Evolutionary conservation across 768 basidiomycete genomes (phyloP), one percentile per base, ranked within the genome.

Genomic region (Obba rivulosa): DNA sequence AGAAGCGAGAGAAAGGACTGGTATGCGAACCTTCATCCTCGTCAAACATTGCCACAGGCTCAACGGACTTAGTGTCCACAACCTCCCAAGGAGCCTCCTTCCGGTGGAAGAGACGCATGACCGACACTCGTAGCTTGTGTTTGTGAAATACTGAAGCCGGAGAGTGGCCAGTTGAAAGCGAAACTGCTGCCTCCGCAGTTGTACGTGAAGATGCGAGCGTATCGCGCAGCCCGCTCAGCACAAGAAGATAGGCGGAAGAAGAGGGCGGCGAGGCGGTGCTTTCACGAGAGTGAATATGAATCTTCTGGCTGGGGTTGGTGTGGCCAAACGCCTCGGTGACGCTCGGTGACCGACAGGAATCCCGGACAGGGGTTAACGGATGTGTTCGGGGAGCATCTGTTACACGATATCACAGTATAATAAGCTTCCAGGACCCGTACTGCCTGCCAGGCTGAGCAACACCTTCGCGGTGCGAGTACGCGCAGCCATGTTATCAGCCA

Each of bases 81-180:
- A 89, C 86, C 67, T 90, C 87, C 87, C 87, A 90, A 34, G 85
- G 78, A 8, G 68, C 67, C 58, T 83, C 78, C 24, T 57, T 52
- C 53, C 72, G 77, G 51, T 79, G 73, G 52, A 78, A 74, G 21
- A 62, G 52, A 57, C 50, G 56, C 57, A 47, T 59, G 22, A 38
- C n/a, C 16, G n/a, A n/a, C 20, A 38, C 5, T 5, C 20, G 37
- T 20, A 16, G 14, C n/a, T n/a, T 4, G 34, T 35, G 34, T 35
- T 9, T 35, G 37, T 38, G 37, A 38, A 31, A 5, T 31, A 31
- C 13, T n/a, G n/a, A n/a, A n/a, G 28, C 28, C 28, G 28, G 28
- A 31, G 5, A 13, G 28, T 31, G 28, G 28, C 28, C 28, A 13
- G 5, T 31, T 31, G 7, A 31, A 13, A 31, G 28, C n/a, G n/a